Evolutionary conservation across 2,329 filamentous ascomycete species (phyloP), one percentile per base, ranked within the genome.

Genomic region (Scorias spongiosa): DNA sequence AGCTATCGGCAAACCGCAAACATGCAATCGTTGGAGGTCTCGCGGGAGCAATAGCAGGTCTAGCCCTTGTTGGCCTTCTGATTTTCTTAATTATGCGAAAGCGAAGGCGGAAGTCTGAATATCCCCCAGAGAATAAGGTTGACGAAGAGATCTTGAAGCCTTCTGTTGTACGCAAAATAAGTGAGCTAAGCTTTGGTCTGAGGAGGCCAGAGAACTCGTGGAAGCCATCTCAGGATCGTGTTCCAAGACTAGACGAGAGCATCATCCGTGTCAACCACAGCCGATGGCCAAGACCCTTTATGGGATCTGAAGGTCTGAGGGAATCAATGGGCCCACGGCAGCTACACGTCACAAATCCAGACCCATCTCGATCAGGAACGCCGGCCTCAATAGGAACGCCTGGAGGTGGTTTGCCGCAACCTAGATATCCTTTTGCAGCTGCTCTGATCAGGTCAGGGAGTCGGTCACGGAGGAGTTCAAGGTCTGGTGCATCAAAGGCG

Each of bases 281-380:
- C 18, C 57, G 59, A 42, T 62, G 59, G 59, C 48, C 52, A 17
- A 50, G 58, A 29, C 59, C 59, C 7, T 61, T 53, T 39, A 57
- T 57, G 1, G 46, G 49, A 9, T 54, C 55, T 11, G 55, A 61
- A 48, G 55, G 57, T 28, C 56, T 51, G 44, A 49, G 57, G 37
- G 58, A 59, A 7, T 57, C 55, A 7, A 46, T 52, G 29, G 50
- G 47, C 12, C 49, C 51, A 15, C 52, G 51, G 9, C 50, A 49
- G 30, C 50, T 61, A 14, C 55, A 55, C n/a, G 55, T 61, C 2
- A 53, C 54, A 38, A 62, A 62, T 39, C 57, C 57, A 15, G 58
- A 61, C 39, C 45, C 46, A 29, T 41, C 45, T 10, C 42, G 42
- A 5, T 54, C 54, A 2, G 46, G 54, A 29, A 53, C 56, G 6